Percentiles rank a stretch among this genome's conserved stretches.
These are phyloP conservation scores for Leishmania tarentolae DNA, from an alignment of 208 protist genomes.

Conservation along the genomic window DNA sequence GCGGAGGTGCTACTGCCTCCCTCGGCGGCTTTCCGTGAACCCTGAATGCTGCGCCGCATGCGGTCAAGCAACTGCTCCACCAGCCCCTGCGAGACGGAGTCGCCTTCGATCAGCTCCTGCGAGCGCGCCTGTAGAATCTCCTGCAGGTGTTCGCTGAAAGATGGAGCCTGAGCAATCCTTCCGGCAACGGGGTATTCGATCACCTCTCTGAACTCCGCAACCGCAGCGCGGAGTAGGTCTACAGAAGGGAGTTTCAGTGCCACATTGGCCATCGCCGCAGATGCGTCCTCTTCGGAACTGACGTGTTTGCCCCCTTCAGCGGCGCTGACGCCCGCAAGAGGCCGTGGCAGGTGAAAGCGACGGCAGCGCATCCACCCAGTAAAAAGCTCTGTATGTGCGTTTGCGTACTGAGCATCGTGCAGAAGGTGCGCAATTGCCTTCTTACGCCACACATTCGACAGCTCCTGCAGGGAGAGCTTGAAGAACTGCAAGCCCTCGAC, in stretches of 20 bases:
- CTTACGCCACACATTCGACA: conserved; percentile 92
- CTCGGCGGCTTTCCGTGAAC: conserved; percentile 9
- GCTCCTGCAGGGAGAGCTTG: conserved; percentile 89
- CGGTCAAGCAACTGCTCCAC: conserved; percentile 46
- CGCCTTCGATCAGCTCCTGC: conserved; percentile 44
- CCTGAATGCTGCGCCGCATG: conserved; percentile 35
- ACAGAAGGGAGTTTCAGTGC: conserved; percentile 27
- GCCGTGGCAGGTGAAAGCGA: conserved; percentile 47
- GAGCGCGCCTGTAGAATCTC: conserved; percentile 39
- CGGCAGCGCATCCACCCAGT: conserved; percentile 48
- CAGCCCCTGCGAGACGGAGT: conserved; percentile 34
- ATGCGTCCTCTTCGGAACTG: conserved; percentile 12
- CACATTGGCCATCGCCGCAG: background rate
- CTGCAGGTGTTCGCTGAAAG: conserved; percentile 66
- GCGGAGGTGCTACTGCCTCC: background rate
- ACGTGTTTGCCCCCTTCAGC: background rate
- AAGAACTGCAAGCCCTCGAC: conserved; percentile 87
- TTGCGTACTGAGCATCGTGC: conserved; percentile 54
- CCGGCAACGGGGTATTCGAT: conserved; percentile 62
- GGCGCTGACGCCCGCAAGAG: background rate
- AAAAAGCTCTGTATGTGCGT: conserved; percentile 46
- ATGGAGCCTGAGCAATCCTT: conserved; percentile 33
- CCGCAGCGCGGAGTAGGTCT: conserved; percentile 45
- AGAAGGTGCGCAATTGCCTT: conserved; percentile 75
- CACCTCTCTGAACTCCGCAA: conserved; percentile 78